Base-by-base conservation (phyloP, 2,329 filamentous ascomycete genomes). In the Diplodia corticola region DNA sequence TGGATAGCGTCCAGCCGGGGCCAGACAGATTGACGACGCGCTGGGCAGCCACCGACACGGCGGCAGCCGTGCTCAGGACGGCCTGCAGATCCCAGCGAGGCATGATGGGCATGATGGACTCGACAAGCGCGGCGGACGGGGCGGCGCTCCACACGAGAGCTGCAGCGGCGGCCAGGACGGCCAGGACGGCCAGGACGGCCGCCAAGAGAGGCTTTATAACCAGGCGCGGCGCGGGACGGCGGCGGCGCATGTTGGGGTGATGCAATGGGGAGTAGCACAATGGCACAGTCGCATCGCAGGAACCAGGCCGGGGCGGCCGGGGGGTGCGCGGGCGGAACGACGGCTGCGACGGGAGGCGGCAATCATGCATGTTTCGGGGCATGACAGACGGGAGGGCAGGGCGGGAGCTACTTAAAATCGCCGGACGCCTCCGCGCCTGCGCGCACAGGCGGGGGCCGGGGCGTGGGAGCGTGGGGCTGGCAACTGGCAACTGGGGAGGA, bases 1-100 rank as follows among this genome's bases (percentile, higher is more conserved):
- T 84, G 6, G 77, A 77, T 9, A 84, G 71, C 1, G 77, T 81
- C 82, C 82, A 84, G 22, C 72, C 68, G 50, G 80, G 46, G 3
- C 69, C 65, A 33, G 71, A 68, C 35, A 74, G 67, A 66, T 74
- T 69, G 33, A 74, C 67, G 28, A 72, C 68, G 24, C 63, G 63
- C 24, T 40, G 40, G 28, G 63, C 50, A 17, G 63, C 50, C 7
- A 50, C n/a, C 10, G 50, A 40, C 17, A 24, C 37, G 12, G 40
- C 50, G 6, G 51, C 22, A 26, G 50, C 49, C n/a, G 46, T n/a
- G 24, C 46, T 13, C 13, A 64, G 37, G 37, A 64, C 63, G 26
- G 50, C 37, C n/a, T 64, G 63, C 20, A 5, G 50, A 17, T 28
- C 28, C 50, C 50, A 64, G 13, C 50, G 63, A 33, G 15, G 63